A percentile compares a stretch with the other conserved stretches of the same genome.
These are phyloP conservation scores for Xylaria scruposa DNA, from an alignment of 495 filamentous ascomycete species.

Conservation along the genomic window DNA sequence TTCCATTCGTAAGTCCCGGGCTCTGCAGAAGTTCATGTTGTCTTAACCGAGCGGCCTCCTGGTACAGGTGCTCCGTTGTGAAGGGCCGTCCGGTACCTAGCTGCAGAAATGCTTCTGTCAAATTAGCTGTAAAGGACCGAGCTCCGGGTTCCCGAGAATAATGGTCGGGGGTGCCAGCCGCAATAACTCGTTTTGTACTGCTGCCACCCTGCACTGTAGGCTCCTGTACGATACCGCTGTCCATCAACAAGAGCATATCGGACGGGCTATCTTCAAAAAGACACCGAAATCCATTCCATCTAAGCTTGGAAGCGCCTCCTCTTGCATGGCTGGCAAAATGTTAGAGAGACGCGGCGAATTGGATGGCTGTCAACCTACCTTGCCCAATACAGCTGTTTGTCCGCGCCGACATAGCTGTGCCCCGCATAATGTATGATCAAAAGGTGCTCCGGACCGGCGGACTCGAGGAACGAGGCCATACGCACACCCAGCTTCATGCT, in stretches of 20 bases:
- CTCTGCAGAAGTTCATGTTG: conserved; percentile 52
- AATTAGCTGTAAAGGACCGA: conserved; percentile 58
- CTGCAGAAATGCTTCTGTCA: conserved; percentile 56
- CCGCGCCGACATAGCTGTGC: conserved; percentile 55
- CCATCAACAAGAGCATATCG: conserved; percentile 56
- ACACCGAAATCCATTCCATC: conserved; percentile 57
- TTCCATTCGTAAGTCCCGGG: conserved; percentile 50
- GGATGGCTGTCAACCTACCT: conserved; percentile 51
- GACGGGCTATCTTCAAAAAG: conserved; percentile 58
- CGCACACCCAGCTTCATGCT: conserved; percentile 60
- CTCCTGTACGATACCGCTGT: conserved; percentile 54
- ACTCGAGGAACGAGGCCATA: conserved; percentile 57
- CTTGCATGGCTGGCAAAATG: conserved; percentile 45
- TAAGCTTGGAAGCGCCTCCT: conserved; percentile 51
- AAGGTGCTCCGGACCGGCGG: conserved; percentile 59
- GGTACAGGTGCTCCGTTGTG: conserved; percentile 55
- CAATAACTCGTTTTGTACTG: conserved; percentile 62
- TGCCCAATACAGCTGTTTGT: conserved; percentile 63
- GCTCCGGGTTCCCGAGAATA: conserved; percentile 47
- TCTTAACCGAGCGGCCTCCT: conserved; percentile 53
- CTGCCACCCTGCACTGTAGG: conserved; percentile 49
- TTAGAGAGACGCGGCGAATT: conserved; percentile 31
- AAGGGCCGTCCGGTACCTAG: conserved; percentile 56
- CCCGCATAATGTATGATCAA: conserved; percentile 65
- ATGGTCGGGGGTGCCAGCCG: conserved; percentile 59